Base-by-base conservation (phyloP, 257 asterid species). In the Capsicum baccatum region DNA sequence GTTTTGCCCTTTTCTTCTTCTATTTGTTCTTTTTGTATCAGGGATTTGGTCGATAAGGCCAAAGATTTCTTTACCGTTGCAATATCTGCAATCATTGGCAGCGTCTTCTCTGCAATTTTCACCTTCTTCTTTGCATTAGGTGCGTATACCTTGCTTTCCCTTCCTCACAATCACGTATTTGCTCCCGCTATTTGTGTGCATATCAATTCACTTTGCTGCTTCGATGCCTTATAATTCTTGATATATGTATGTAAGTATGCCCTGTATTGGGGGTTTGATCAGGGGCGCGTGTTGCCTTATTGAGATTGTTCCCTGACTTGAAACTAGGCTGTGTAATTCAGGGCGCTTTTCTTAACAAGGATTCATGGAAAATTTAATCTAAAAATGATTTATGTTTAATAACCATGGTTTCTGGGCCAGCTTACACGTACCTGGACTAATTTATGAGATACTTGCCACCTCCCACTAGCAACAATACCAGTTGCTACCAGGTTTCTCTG, bases 71-170 rank as follows among this genome's bases (percentile, higher is more conserved):
- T 91, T 66, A 85, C 90, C 47, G 88, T 86, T 79, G 95, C 94
- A 1, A 89, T 90, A 44, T 91, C 95, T 60, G 91, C 93, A 19
- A 84, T 91, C 16, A 80, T 92, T 21, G 97, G 94, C 78, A 91
- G 89, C 89, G 89, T 92, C 66, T 91, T 94, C 87, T 94, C 98
- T 35, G 95, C 95, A 21, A 85, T 94, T 85, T 89, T 94, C 84
- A 94, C 98, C 26, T 92, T 92, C 84, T 90, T 91, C 92, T 92
- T 94, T 86, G 95, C 98, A 48, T 81, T 90, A 80, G 95, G 98
- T 94, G 47, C 82, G 91, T 85, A 6, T n/a, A 9, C 3, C 16
- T 39, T 8, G 3, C 48, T 16, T 4, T 44, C 19, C 15, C 44
- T 39, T 39, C 44, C 5, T 39, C 44, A 39, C 44, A 39, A 39